Evolutionary conservation across 2,329 filamentous ascomycete species (phyloP).

Genomic region (Neopestalotiopsis sp.): DNA sequence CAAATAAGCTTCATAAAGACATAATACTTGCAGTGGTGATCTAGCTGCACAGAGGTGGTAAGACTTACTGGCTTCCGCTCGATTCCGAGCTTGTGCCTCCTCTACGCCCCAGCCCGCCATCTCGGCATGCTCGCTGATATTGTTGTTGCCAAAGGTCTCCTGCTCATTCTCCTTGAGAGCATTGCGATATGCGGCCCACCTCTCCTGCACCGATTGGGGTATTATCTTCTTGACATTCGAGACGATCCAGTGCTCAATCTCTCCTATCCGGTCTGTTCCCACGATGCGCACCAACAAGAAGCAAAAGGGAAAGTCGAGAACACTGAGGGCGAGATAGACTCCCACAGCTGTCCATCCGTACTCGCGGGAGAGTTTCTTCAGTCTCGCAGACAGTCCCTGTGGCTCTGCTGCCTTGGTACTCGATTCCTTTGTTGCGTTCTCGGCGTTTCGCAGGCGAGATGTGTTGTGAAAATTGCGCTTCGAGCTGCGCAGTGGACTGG

Average conservation of each 20-base stretch:
- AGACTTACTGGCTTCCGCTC: constrained; percentile 75
- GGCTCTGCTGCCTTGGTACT: neutral
- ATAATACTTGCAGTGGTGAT: neutral
- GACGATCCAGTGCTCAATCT: constrained; percentile 71
- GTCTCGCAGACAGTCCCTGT: constrained; percentile 66
- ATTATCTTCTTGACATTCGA: constrained; percentile 63
- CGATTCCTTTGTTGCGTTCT: constrained; percentile 7
- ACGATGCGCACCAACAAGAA: constrained; percentile 84
- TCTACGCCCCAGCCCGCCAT: constrained; percentile 65
- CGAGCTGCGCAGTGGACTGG: neutral
- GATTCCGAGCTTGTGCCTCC: constrained; percentile 64
- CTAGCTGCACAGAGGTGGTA: neutral
- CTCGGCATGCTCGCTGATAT: constrained; percentile 52
- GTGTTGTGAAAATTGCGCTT: constrained; percentile 17
- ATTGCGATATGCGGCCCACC: constrained; percentile 54
- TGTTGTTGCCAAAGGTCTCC: constrained; percentile 47
- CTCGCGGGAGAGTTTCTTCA: constrained; percentile 86
- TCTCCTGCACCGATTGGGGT: constrained; percentile 61
- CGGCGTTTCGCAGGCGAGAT: constrained; percentile 11
- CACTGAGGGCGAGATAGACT: constrained; percentile 85
- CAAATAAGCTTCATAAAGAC: constrained; percentile 22
- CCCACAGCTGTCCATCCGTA: constrained; percentile 94
- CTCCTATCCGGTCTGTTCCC: constrained; percentile 82
- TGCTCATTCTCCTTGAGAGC: constrained; percentile 52
- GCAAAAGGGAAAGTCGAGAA: constrained; percentile 93